Base-by-base conservation (phyloP, 495 filamentous ascomycete genomes). In the Geopyxis carbonaria region DNA sequence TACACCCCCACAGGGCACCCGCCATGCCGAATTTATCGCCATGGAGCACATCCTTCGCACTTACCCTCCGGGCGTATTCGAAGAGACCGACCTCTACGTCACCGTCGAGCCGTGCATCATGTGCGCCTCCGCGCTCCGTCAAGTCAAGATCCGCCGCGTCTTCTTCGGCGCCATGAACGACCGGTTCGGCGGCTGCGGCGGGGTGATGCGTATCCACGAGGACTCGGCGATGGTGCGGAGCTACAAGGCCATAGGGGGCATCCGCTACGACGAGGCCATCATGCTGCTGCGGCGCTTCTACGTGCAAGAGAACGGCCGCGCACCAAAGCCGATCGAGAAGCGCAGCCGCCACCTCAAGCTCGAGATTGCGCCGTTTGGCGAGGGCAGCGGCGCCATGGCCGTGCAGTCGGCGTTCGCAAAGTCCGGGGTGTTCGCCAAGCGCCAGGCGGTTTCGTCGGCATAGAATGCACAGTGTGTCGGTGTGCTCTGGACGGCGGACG, bases 61-160 rank as follows among this genome's bases (percentile, higher is more conserved):
- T 10, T 58, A 78, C 49, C 69, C 73, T 6, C 63, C 65, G 4
- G 65, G 63, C 5, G 64, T 81, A 38, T 64, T 95, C 46, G 53
- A 59, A 19, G 68, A 79, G 27, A 82, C 78, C 29, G 74, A 78
- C 49, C 69, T 95, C 21, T 97, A 97, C 57, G 89, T 97, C 22
- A 95, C 89, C 0, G 86, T 95, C 34, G 89, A 97, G 56, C 89
- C 89, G 1, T 97, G 89, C 56, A 75, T 97, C 51, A 97, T 97
- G 89, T 97, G 89, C 53, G 87, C 89, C 2, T 84, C 82, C n/a
- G 69, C 85, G 20, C 67, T 97, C 22, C 74, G 80, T 21, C 91
- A 95, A 56, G 72, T 83, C 37, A 65, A 69, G 4, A 77, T 97
- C 52, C 67, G 76, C 38, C 72, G 69, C 37, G 89, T 95, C 2